phyloP scores from a whole-genome alignment of 345 rosid genomes.

The Lagerstroemia speciosa region DNA sequence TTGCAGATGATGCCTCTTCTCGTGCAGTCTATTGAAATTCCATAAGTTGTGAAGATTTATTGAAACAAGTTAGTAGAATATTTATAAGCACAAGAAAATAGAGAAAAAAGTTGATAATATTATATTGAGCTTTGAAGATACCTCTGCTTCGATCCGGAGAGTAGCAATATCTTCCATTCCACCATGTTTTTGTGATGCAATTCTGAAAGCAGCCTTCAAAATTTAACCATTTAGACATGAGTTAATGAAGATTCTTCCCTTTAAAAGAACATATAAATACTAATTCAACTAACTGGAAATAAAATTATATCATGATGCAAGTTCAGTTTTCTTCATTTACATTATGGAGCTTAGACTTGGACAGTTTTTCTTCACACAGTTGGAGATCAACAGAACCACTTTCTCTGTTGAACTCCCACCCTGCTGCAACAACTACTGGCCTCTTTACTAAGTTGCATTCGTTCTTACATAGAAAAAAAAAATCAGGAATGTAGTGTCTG shows the following conservation, averaged over 20 bases:
- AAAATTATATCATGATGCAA: background rate
- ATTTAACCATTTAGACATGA: conserved; percentile 3
- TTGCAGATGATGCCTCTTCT: conserved; percentile 58
- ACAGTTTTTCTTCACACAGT: background rate
- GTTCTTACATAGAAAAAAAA: background rate
- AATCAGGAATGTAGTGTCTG: too few species aligned
- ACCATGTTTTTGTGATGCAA: conserved; percentile 44
- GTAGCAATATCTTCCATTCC: conserved; percentile 40
- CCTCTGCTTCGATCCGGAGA: conserved; percentile 74
- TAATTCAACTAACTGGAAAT: background rate
- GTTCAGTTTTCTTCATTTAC: background rate
- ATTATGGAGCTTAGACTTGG: background rate
- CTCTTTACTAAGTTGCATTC: background rate
- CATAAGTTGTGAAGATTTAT: conserved; percentile 4
- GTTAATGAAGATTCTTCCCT: conserved; percentile 2
- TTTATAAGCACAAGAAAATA: background rate
- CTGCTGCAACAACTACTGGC: background rate
- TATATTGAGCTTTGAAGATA: conserved; percentile 14
- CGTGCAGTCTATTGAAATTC: conserved; percentile 42
- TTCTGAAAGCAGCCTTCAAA: conserved; percentile 63
- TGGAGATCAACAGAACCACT: background rate
- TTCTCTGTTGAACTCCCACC: background rate
- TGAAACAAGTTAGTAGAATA: conserved; percentile 2
- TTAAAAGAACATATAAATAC: background rate
- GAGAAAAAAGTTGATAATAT: background rate